Percentiles rank a stretch among this genome's conserved stretches.
Evolutionary conservation across 805 yeast species (phyloP).

Genomic region (Kodamaea neixiangensis): DNA sequence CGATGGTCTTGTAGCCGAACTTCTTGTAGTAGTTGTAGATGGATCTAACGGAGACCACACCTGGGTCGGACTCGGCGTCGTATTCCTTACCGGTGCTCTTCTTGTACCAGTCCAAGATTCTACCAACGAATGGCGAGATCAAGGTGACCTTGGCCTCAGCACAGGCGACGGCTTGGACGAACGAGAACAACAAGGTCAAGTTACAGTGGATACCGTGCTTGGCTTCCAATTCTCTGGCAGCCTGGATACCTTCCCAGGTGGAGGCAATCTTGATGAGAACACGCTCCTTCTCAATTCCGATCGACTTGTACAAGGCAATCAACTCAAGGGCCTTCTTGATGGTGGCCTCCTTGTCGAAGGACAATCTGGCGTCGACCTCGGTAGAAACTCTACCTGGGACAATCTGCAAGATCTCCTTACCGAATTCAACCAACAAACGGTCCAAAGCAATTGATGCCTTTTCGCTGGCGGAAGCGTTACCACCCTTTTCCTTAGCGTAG

Average conservation of each 20-base stretch:
- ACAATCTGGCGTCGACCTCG: slow-evolving; percentile 97
- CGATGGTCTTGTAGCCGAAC: slow-evolving; percentile 93
- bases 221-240: slow-evolving; percentile 92
- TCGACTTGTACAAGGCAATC: slow-evolving; percentile 80
- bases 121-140: slow-evolving; percentile 98
- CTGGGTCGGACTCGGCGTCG: slow-evolving; percentile 85
- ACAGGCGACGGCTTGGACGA: slow-evolving; percentile 97
- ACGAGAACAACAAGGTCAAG: slow-evolving; percentile 92
- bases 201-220: slow-evolving; percentile 91
- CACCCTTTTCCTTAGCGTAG: slow-evolving; percentile 71
- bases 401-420: slow-evolving; percentile 86
- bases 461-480: slow-evolving; percentile 55
- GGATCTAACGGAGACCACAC: slow-evolving; percentile 84
- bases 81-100: slow-evolving; percentile 88
- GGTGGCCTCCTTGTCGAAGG: slow-evolving; percentile 93
- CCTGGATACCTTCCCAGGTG: slow-evolving; percentile 99
- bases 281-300: slow-evolving; percentile 87
- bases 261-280: slow-evolving; percentile 95
- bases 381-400: slow-evolving; percentile 99
- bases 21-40: slow-evolving; percentile 98
- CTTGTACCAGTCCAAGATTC: slow-evolving; percentile 98
- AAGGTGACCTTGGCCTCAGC: slow-evolving; percentile 97
- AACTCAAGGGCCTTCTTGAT: slow-evolving; percentile 90
- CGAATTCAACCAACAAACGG: slow-evolving; percentile 92
- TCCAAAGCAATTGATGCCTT: slow-evolving; percentile 85